Percentiles rank a stretch among this genome's conserved stretches.
Conservation (phyloP, 1,139 yeast genomes). For the Casaregolazyma lundiana region DNA sequence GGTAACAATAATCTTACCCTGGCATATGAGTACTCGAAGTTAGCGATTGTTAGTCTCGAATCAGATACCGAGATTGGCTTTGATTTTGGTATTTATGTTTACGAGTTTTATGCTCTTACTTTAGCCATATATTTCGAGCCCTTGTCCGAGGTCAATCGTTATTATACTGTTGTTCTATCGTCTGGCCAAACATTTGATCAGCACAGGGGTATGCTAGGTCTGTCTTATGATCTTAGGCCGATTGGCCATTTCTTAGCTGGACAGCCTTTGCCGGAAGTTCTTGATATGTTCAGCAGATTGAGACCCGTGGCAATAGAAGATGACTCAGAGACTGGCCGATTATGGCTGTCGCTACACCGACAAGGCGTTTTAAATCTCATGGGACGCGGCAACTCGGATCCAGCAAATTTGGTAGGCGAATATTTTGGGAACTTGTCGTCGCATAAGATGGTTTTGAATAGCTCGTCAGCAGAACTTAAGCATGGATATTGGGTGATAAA, state of each 20-base stretch:
- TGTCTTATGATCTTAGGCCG: slow-evolving; percentile 30
- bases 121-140: slow-evolving; percentile 47
- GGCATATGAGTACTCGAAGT: slow-evolving; percentile 39
- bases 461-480: slow-evolving; percentile 19
- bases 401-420: slow-evolving; percentile 24
- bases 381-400: slow-evolving; percentile 26
- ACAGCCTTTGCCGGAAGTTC: slow-evolving; percentile 26
- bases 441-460: slow-evolving; percentile 16
- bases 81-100: slow-evolving; percentile 40
- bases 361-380: slow-evolving; percentile 25
- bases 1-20: slow-evolving; percentile 38
- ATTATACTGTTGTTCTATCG: slow-evolving; percentile 27
- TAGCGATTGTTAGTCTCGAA: slow-evolving; percentile 42
- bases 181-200: slow-evolving; percentile 30
- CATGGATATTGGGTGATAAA: slow-evolving; percentile 27
- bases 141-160: slow-evolving; percentile 36
- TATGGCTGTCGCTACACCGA: slow-evolving; percentile 31
- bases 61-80: slow-evolving; percentile 37
- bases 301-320: slow-evolving; percentile 25
- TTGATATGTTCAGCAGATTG: slow-evolving; percentile 25
- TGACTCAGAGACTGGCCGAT: slow-evolving; percentile 24
- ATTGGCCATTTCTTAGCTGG: slow-evolving; percentile 31
- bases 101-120: slow-evolving; percentile 43
- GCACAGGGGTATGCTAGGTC: slow-evolving; percentile 28
- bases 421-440: slow-evolving; percentile 21